Percentiles rank a stretch among this genome's conserved stretches.
These are phyloP conservation scores for Xerocomus potaroensis DNA, from an alignment of 768 basidiomycete genomes.

Conservation along the genomic window DNA sequence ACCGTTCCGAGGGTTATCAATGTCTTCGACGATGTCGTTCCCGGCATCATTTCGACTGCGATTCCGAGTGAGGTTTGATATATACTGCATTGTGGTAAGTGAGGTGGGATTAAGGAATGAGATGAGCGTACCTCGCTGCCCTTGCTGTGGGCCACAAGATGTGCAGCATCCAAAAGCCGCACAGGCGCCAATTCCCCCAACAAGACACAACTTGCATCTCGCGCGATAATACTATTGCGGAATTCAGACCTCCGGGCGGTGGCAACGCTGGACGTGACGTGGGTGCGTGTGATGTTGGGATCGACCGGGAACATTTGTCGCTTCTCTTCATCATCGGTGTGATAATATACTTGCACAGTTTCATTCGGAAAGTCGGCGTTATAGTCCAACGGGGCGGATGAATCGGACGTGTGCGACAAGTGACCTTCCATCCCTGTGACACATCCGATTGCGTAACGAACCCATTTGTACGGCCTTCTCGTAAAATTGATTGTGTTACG, in stretches of 20 bases:
- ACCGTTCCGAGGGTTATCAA: neutral
- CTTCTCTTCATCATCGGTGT: neutral
- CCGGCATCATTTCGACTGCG: too few relatives aligned
- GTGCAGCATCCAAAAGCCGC: neutral
- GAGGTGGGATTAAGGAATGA: neutral
- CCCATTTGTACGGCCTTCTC: conserved; percentile 2
- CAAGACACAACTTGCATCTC: neutral
- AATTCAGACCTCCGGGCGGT: neutral
- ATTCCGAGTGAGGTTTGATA: neutral
- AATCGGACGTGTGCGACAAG: neutral
- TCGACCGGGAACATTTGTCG: neutral
- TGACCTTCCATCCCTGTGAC: neutral
- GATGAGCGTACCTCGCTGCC: neutral
- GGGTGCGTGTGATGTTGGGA: neutral
- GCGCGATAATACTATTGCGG: neutral
- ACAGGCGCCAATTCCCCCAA: neutral
- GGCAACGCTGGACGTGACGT: neutral
- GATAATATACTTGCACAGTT: neutral
- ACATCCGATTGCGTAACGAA: conserved; percentile 2
- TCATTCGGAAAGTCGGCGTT: neutral
- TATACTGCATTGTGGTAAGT: neutral
- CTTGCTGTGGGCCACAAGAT: neutral
- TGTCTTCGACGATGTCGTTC: too few relatives aligned
- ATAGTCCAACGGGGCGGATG: neutral
- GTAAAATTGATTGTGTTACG: neutral